A percentile compares a stretch with the other conserved stretches of the same genome.
These are phyloP conservation scores for Ceratobasidium sp. DNA, from an alignment of 1,284 basidiomycete species.

Conservation along the genomic window DNA sequence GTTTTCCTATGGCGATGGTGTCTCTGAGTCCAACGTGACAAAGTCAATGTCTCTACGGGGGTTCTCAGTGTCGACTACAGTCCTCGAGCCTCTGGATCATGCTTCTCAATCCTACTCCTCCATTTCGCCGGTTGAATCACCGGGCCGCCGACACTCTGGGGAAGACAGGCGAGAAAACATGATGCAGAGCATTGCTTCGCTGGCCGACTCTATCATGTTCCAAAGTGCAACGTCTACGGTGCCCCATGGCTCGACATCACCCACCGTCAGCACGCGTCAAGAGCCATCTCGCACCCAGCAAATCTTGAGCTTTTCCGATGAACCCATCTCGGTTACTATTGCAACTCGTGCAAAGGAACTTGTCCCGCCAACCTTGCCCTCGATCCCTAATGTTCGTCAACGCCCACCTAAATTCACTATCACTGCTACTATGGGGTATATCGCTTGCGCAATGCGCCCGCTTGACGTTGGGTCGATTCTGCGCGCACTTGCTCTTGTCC, in stretches of 20 bases:
- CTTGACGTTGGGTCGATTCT: slow-evolving; percentile 36
- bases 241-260: slow-evolving; percentile 21
- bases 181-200: slow-evolving; percentile 75
- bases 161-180: slow-evolving; percentile 60
- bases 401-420: slow-evolving; percentile 30
- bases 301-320: slow-evolving; percentile 46
- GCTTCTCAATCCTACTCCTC: slow-evolving; percentile 20
- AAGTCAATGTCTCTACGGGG: slow-evolving; percentile 41
- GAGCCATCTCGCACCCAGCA: slow-evolving; percentile 39
- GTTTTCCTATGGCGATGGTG: slow-evolving; percentile 61
- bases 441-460: slow-evolving; percentile 32
- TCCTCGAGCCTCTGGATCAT: slow-evolving; percentile 36
- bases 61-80: slow-evolving; percentile 42
- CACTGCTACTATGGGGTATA: slow-evolving; percentile 24
- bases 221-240: slow-evolving; percentile 73
- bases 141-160: slow-evolving; percentile 38
- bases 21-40: slow-evolving; percentile 26
- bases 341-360: slow-evolving; percentile 62
- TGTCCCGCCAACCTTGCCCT: slow-evolving; percentile 58
- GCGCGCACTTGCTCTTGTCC: slow-evolving; percentile 22
- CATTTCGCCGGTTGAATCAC: slow-evolving; percentile 28
- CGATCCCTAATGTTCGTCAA: slow-evolving; percentile 47
- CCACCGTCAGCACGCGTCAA: slow-evolving; percentile 5
- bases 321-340: slow-evolving; percentile 64
- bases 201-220: slow-evolving; percentile 70